These are phyloP conservation scores for Didymella lethalis DNA, from an alignment of 2,329 filamentous ascomycete species.

Conservation along the genomic window DNA sequence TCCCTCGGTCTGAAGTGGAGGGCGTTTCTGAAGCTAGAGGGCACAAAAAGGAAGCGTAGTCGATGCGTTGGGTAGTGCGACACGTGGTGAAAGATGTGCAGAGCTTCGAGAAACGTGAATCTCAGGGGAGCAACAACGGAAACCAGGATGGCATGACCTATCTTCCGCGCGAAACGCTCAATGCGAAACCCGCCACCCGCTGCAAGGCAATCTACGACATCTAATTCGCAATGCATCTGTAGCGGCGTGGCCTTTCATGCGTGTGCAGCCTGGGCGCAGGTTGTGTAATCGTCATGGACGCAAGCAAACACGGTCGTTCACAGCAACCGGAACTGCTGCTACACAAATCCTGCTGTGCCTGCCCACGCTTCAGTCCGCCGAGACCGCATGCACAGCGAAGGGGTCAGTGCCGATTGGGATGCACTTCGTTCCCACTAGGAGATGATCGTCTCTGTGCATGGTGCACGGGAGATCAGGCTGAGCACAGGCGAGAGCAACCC, in stretches of 20 bases:
- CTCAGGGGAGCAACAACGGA: conserved; percentile 20
- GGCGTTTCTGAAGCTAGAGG: conserved; percentile 2
- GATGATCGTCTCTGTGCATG: conserved; percentile 25
- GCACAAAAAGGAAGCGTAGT: not conserved
- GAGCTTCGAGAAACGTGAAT: conserved; percentile 16
- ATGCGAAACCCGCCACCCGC: conserved; percentile 22
- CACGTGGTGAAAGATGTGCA: conserved; percentile 15
- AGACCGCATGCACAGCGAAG: conserved; percentile 25
- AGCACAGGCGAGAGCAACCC: conserved; percentile 15
- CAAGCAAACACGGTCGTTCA: conserved; percentile 19
- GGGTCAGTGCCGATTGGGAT: conserved; percentile 21
- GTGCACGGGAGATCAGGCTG: conserved; percentile 18
- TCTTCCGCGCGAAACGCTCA: conserved; percentile 20
- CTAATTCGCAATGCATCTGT: conserved; percentile 18
- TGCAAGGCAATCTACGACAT: conserved; percentile 12
- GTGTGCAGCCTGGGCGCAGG: not conserved
- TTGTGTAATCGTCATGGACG: conserved; percentile 17
- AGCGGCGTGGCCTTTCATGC: conserved; percentile 12
- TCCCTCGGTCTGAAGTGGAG: not conserved
- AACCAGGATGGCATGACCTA: conserved; percentile 21
- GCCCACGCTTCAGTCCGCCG: conserved; percentile 13
- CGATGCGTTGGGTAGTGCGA: conserved; percentile 12
- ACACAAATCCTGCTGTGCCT: conserved; percentile 6
- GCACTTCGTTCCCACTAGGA: conserved; percentile 21
- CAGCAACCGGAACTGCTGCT: conserved; percentile 9